These are phyloP conservation scores for Daldinia vernicosa DNA, from an alignment of 495 filamentous ascomycete genomes.

Conservation along the genomic window DNA sequence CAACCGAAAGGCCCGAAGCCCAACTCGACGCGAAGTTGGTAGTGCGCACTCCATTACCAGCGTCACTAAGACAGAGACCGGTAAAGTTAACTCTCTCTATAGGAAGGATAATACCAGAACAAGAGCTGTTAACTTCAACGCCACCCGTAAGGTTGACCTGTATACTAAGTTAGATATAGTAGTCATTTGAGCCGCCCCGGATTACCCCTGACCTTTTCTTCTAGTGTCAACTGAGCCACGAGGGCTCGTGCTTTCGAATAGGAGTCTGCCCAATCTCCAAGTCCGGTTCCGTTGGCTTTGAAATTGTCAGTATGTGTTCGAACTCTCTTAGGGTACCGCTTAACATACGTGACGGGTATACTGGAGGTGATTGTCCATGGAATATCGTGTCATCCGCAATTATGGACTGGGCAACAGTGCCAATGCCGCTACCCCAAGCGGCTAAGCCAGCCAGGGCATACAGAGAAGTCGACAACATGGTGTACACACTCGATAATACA, in stretches of 20 bases:
- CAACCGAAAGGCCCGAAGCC: conserved; percentile 65
- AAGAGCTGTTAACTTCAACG: conserved; percentile 53
- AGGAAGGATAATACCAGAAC: conserved; percentile 60
- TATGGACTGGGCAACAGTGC: conserved; percentile 31
- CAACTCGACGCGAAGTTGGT: conserved; percentile 70
- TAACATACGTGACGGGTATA: conserved; percentile 65
- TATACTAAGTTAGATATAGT: conserved; percentile 13
- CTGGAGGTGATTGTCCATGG: conserved; percentile 65
- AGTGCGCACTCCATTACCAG: conserved; percentile 66
- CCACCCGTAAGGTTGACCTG: conserved; percentile 64
- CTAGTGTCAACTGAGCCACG: conserved; percentile 65
- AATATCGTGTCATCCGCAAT: conserved; percentile 59
- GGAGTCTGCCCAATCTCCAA: conserved; percentile 57
- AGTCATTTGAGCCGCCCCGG: conserved; percentile 41
- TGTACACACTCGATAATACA: conserved; percentile 11
- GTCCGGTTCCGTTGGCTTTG: conserved; percentile 62
- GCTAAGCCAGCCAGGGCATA: conserved; percentile 48
- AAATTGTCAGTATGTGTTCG: conserved; percentile 68
- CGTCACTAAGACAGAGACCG: conserved; percentile 71
- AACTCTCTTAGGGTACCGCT: neutral
- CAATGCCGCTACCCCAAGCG: conserved; percentile 42
- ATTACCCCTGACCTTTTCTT: conserved; percentile 65
- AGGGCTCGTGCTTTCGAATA: conserved; percentile 62
- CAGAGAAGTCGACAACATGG: conserved; percentile 37
- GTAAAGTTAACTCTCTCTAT: conserved; percentile 67